Conservation (phyloP, 192 early-diverging fungal genomes). For the Lobulomyces angularis region DNA sequence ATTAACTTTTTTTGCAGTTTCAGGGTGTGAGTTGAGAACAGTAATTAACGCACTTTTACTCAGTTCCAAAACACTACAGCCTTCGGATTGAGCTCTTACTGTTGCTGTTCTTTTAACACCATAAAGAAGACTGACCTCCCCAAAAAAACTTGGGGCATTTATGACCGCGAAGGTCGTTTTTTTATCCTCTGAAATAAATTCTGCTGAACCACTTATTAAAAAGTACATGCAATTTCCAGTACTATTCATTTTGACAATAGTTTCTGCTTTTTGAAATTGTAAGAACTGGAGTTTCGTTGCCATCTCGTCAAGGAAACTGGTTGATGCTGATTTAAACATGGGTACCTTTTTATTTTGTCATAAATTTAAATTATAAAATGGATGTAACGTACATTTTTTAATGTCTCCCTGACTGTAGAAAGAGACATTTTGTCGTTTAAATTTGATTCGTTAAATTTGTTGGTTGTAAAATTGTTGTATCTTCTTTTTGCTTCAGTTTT, state of each 20-base stretch:
- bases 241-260: constrained; percentile 30
- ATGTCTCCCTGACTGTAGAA: constrained; percentile 36
- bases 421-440: constrained; percentile 30
- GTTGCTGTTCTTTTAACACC: constrained; percentile 40
- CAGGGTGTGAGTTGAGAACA: too few species aligned
- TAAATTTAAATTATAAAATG: too few species aligned
- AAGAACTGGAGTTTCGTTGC: constrained; percentile 28
- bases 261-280: constrained; percentile 17
- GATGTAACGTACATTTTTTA: constrained; percentile 32
- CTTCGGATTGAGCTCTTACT: constrained; percentile 21
- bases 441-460: constrained; percentile 9
- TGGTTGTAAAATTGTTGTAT: constrained; percentile 28
- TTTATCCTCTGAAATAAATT: constrained; percentile 38
- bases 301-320: constrained; percentile 35
- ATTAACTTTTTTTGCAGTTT: too few species aligned
- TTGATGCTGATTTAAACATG: constrained; percentile 27
- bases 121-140: constrained; percentile 43
- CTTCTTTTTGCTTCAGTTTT: constrained; percentile 28
- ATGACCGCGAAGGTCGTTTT: constrained; percentile 29
- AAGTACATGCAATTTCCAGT: constrained; percentile 36
- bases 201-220: constrained; percentile 34
- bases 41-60: constrained; percentile 22
- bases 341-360: too few species aligned
- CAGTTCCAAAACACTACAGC: constrained; percentile 36
- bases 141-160: constrained; percentile 26